phyloP scores from a whole-genome alignment of 176 grass and related monocot genomes.

The Musa beccarii region DNA sequence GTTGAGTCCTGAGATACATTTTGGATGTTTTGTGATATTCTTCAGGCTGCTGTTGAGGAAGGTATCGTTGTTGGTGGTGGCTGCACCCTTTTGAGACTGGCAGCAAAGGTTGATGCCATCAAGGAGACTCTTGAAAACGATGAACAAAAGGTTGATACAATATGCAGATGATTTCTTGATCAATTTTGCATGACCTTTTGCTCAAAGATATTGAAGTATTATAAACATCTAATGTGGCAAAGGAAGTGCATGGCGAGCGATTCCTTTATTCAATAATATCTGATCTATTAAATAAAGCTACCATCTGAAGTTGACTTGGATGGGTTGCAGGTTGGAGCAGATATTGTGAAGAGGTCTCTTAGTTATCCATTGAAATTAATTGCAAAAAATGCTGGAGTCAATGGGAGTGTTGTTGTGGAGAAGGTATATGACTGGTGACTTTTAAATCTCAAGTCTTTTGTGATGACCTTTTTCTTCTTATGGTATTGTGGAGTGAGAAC shows the following conservation, averaged over 20 bases:
- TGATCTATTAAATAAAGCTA: no score
- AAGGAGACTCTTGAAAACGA: conserved; percentile 78
- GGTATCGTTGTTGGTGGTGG: conserved; percentile 95
- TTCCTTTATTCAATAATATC: no score
- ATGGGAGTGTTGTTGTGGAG: conserved; percentile 83
- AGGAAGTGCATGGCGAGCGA: no score
- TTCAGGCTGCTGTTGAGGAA: conserved; percentile 84
- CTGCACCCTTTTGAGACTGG: conserved; percentile 80
- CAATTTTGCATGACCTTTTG: neutral
- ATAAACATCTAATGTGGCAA: no score
- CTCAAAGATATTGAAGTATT: no score
- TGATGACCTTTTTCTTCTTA: no score
- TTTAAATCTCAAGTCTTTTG: no score
- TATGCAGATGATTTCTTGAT: neutral
- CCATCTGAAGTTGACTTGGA: no score
- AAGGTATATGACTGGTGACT: conserved; percentile 29
- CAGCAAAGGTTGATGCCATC: conserved; percentile 76
- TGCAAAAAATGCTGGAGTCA: conserved; percentile 63
- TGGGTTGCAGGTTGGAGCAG: conserved; percentile 64
- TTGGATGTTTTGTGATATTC: neutral
- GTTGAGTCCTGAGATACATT: no score
- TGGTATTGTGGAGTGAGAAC: no score
- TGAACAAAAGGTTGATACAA: conserved; percentile 64
- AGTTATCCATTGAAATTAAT: conserved; percentile 47
- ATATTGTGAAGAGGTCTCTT: conserved; percentile 77